Conservation (phyloP, 768 basidiomycete species). For the Auricularia sp. region DNA sequence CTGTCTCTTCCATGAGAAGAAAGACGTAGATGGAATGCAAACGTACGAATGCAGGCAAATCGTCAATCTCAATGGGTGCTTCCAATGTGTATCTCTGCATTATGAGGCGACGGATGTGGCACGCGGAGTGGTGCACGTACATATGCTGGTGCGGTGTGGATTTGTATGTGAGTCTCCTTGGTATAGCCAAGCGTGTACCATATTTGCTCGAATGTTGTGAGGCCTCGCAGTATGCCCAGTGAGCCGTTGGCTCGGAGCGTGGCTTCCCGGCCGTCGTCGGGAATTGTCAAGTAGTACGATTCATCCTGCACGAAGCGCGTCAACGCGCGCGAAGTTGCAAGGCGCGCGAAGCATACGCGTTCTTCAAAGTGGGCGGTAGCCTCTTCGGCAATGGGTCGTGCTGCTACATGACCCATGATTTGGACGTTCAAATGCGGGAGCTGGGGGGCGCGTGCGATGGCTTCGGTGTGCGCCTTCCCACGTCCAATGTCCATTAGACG, state of each 20-base stretch:
- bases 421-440: slow-evolving; percentile 3
- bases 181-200: slow-evolving; percentile 11
- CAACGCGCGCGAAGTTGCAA: not conserved
- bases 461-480: slow-evolving; percentile 5
- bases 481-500: slow-evolving; percentile 9
- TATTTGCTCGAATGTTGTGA: slow-evolving; percentile 30
- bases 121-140: not conserved
- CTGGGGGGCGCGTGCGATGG: slow-evolving; percentile 1
- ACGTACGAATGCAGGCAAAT: not conserved
- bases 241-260: slow-evolving; percentile 16
- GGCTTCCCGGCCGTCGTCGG: slow-evolving; percentile 14
- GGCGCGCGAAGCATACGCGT: not conserved
- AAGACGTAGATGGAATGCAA: not conserved
- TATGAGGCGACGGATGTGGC: too few species aligned
- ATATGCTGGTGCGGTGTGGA: slow-evolving; percentile 10
- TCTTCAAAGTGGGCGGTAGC: slow-evolving; percentile 2
- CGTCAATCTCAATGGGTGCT: not conserved
- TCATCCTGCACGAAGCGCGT: slow-evolving; percentile 12
- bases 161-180: slow-evolving; percentile 16
- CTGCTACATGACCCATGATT: slow-evolving; percentile 1
- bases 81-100: not conserved
- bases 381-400: slow-evolving; percentile 4
- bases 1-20: not conserved
- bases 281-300: slow-evolving; percentile 18
- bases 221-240: slow-evolving; percentile 25